Evolutionary conservation across 2,329 filamentous ascomycete species (phyloP).

Genomic region (Beauveria brongniartii): DNA sequence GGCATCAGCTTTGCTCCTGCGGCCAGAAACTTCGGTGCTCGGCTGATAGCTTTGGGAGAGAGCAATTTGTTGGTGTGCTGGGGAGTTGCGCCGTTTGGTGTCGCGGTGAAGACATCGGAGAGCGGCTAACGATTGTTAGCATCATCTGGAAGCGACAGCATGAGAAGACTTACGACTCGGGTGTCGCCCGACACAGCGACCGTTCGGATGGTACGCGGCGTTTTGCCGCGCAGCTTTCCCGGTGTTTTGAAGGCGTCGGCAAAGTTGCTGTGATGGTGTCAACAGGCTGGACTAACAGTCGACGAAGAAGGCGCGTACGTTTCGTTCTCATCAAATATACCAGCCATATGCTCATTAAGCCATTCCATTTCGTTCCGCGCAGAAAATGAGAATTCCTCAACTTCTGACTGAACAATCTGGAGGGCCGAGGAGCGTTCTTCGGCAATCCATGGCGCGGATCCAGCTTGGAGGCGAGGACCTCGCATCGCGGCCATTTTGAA

Average conservation of each 20-base stretch:
- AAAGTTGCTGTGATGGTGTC: constrained; percentile 58
- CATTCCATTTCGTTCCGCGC: constrained; percentile 93
- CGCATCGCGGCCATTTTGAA: constrained; percentile 36
- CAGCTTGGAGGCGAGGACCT: constrained; percentile 59
- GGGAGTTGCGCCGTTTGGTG: constrained; percentile 43
- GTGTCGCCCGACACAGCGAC: constrained; percentile 42
- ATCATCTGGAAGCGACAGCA: constrained; percentile 13
- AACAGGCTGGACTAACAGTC: constrained; percentile 17
- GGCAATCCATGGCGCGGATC: constrained; percentile 76
- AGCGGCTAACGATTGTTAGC: constrained; percentile 40
- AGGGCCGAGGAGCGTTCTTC: constrained; percentile 74
- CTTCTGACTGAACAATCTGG: constrained; percentile 69
- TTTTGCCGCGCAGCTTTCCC: constrained; percentile 74
- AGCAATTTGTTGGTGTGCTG: constrained; percentile 22
- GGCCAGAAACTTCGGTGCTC: constrained; percentile 22
- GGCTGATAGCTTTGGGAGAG: constrained; percentile 25
- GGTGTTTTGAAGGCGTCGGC: constrained; percentile 95
- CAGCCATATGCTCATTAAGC: constrained; percentile 97
- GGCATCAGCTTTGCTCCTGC: constrained; percentile 22
- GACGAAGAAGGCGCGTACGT: constrained; percentile 47
- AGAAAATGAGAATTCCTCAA: constrained; percentile 88
- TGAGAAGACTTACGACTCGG: constrained; percentile 49
- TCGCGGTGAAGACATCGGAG: constrained; percentile 50
- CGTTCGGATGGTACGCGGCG: constrained; percentile 63
- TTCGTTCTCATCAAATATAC: constrained; percentile 81